Evolutionary conservation across 2,329 filamentous ascomycete species (phyloP), one percentile per base, ranked within the genome.

Genomic region (Didymella pomorum): DNA sequence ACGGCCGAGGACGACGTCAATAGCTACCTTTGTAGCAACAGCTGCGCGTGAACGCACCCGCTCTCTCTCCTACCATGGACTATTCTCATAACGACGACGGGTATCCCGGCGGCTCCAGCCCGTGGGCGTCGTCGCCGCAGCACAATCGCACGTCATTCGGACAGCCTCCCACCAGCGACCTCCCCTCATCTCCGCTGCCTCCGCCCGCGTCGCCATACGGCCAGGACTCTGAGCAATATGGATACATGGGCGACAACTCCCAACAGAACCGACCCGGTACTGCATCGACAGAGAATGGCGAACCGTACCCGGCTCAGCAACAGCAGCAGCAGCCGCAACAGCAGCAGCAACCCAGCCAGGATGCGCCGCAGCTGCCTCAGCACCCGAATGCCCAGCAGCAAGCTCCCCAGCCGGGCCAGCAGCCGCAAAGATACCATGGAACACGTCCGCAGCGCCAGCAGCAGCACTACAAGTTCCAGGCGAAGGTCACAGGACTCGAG

Each of bases 401-500:
- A 61, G 69, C 73, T 52, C 67, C 67, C 41, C 76, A 79, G 23
- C 79, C 78, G 51, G 78, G 75, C 46, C 67, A 75, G 39, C 75
- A 76, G 49, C 75, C 82, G 39, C 80, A 81, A 55, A 79, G 81
- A 69, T 83, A 84, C 65, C 73, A 77, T 52, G 71, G 71, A 14
- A 66, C 64, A 2, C 71, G 79, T 46, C 75, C 76, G 76, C 80
- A 86, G 64, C 70, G 71, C 39, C 76, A 73, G 42, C 84, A 86
- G 53, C 89, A 91, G 26, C 86, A 89, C 61, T 93, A 91, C 78
- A 94, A 92, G 78, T 85, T 99, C 35, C 93, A 97, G 75, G 93
- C 91, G 44, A 99, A 98, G 81, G 93, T 99, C 63, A 97, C 93
- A 0, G 93, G 91, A 2, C 82, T 99, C 46, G 95, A 99, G 80